A percentile compares a stretch with the other conserved stretches of the same genome.
These are phyloP conservation scores for Lagenidium sp. DNA, from an alignment of 352 stramenopile genomes.

Conservation along the genomic window DNA sequence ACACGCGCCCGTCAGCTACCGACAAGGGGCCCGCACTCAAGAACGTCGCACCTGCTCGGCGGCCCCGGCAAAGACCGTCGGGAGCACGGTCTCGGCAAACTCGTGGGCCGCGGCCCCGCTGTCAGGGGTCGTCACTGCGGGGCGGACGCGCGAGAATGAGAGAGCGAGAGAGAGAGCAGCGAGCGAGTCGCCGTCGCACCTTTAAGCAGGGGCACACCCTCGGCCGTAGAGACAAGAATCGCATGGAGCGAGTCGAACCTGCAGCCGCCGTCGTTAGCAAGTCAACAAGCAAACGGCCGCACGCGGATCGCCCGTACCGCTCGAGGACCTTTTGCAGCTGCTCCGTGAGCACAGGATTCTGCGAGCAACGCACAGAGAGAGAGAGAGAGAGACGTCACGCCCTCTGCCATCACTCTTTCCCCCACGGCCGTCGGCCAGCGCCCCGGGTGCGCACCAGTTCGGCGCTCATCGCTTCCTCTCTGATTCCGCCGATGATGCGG, in stretches of 20 bases:
- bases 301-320: slow-evolving; percentile 16
- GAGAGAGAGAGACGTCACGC: no score
- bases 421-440: no score
- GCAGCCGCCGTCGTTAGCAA: slow-evolving; percentile 2
- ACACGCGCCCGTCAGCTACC: no score
- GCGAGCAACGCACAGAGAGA: no score
- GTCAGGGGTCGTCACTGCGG: slow-evolving; percentile 30
- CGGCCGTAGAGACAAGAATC: slow-evolving; percentile 72
- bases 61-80: slow-evolving; percentile 64
- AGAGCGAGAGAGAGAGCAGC: not conserved
- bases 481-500: no score
- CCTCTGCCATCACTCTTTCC: no score
- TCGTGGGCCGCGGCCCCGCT: slow-evolving; percentile 42
- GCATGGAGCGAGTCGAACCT: slow-evolving; percentile 70
- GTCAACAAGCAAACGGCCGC: not conserved
- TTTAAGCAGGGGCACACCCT: slow-evolving; percentile 68
- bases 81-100: slow-evolving; percentile 69
- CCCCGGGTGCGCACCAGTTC: no score
- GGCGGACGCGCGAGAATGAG: slow-evolving; percentile 1
- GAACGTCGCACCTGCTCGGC: slow-evolving; percentile 68
- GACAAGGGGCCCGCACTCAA: no score
- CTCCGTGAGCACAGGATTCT: slow-evolving; percentile 56
- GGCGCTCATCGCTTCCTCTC: no score
- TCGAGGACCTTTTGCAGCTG: slow-evolving; percentile 53
- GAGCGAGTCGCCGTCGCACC: slow-evolving; percentile 13